Evolutionary conservation across 495 filamentous ascomycete genomes (phyloP), one percentile per base, ranked within the genome.

Genomic region (Neurospora sp.): DNA sequence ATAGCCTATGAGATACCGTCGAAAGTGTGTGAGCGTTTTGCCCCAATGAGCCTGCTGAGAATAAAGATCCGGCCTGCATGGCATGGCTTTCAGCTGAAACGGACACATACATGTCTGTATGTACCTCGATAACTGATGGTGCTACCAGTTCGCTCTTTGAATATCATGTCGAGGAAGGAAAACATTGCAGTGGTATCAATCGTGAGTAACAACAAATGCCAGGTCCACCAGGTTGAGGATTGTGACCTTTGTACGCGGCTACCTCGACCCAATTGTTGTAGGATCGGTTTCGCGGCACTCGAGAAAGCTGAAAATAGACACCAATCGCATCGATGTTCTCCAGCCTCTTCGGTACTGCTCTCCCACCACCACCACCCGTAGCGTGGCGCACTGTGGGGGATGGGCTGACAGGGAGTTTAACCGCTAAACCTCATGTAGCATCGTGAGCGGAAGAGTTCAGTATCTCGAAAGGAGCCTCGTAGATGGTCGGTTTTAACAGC

Each of bases 241-340:
- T 31, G 69, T 61, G 44, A 14, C 71, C 41, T 70, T 61, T 48
- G 14, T 40, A 48, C 70, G 70, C 70, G 48, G 39, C 53, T 59
- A 70, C 39, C 39, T 35, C 48, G 14, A 61, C 68, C 39, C 11
- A 38, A 37, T 39, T 20, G n/a, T 71, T 40, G 68, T 31, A 18
- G 39, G 44, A 39, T n/a, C 11, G 42, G 11, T 70, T 70, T 14
- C 20, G 27, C 14, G 53, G 53, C 38, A 48, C 5, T 40, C 22
- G 20, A 69, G 37, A 22, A 53, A 48, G 20, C 72, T 53, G 71
- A 59, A 73, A 73, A 73, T 70, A 73, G 68, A 73, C 68, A 31
- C 68, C 65, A 73, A 73, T 70, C 71, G 68, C 42, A 46, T 37
- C 31, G 6, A 31, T 10, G 8, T 22, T 11, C 31, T 31, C 46